Evolutionary conservation across 1,284 basidiomycete genomes (phyloP).

Genomic region (Golubevia pallescens): DNA sequence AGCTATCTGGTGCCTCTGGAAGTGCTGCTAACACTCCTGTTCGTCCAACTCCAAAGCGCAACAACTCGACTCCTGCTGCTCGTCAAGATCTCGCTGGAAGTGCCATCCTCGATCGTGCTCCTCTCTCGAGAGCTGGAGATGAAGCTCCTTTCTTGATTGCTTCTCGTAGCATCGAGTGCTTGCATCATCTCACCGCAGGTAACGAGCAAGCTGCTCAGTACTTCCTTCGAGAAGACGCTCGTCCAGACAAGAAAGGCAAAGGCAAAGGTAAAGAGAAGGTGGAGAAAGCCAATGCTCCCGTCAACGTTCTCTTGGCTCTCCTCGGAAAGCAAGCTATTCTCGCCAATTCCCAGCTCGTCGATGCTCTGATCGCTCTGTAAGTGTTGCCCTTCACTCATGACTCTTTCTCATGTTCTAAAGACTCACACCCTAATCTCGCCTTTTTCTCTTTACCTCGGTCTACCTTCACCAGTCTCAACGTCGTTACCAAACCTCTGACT

Average conservation of each 20-base stretch:
- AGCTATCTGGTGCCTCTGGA: slow-evolving; percentile 29
- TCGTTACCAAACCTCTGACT: slow-evolving; percentile 49
- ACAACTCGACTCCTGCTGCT: slow-evolving; percentile 24
- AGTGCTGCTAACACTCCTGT: slow-evolving; percentile 39
- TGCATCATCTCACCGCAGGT: slow-evolving; percentile 40
- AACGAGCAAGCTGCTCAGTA: slow-evolving; percentile 51
- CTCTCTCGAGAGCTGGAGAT: slow-evolving; percentile 56
- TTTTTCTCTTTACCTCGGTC: background rate
- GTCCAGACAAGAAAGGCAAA: slow-evolving; percentile 32
- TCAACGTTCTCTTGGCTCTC: slow-evolving; percentile 49
- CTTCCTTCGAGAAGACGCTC: slow-evolving; percentile 55
- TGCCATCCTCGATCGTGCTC: slow-evolving; percentile 13
- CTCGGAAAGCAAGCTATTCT: slow-evolving; percentile 53
- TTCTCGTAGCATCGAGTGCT: slow-evolving; percentile 51
- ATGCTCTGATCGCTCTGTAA: slow-evolving; percentile 47
- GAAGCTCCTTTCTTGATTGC: slow-evolving; percentile 62
- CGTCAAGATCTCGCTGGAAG: background rate
- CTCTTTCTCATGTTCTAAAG: background rate
- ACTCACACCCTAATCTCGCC: background rate
- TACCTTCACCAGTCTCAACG: slow-evolving; percentile 18
- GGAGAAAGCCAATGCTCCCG: slow-evolving; percentile 28
- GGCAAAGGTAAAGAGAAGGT: slow-evolving; percentile 38
- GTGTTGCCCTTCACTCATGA: background rate
- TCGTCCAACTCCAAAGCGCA: slow-evolving; percentile 17
- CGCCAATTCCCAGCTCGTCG: slow-evolving; percentile 48